phyloP scores from a whole-genome alignment of 805 yeast genomes.

The Yarrowia sp. region DNA sequence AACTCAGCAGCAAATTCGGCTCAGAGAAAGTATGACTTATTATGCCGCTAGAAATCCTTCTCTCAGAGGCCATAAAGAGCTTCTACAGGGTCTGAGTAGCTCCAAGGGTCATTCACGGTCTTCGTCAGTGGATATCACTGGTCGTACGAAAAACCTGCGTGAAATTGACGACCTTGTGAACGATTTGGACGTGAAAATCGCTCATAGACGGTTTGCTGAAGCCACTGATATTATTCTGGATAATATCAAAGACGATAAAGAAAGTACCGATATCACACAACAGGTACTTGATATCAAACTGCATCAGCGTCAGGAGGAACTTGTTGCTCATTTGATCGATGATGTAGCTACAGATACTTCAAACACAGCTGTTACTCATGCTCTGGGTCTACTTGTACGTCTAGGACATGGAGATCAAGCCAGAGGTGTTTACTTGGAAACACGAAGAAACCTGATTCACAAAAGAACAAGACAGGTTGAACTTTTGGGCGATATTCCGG shows the following conservation, averaged over 20 bases:
- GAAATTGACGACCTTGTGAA: slow-evolving; percentile 61
- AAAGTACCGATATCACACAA: slow-evolving; percentile 30
- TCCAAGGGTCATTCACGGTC: slow-evolving; percentile 50
- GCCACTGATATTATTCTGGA: slow-evolving; percentile 41
- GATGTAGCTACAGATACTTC: slow-evolving; percentile 38
- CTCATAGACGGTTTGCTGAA: slow-evolving; percentile 54
- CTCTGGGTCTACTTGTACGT: slow-evolving; percentile 41
- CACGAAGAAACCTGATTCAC: slow-evolving; percentile 49
- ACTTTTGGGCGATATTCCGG: slow-evolving; percentile 54
- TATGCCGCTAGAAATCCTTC: slow-evolving; percentile 28
- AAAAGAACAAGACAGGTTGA: slow-evolving; percentile 51
- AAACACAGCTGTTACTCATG: slow-evolving; percentile 34
- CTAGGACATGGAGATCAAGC: slow-evolving; percentile 51
- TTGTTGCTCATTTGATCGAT: slow-evolving; percentile 41
- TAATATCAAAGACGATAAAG: slow-evolving; percentile 30
- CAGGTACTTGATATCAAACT: slow-evolving; percentile 32
- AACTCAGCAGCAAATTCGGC: slow-evolving; percentile 26
- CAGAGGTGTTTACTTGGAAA: slow-evolving; percentile 47
- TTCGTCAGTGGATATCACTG: slow-evolving; percentile 49
- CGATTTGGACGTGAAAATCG: slow-evolving; percentile 65
- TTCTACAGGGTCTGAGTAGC: slow-evolving; percentile 18
- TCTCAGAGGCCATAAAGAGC: slow-evolving; percentile 17
- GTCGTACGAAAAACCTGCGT: slow-evolving; percentile 45
- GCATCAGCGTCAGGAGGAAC: slow-evolving; percentile 33
- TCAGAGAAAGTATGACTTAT: slow-evolving; percentile 27